Base-by-base conservation (phyloP, 2,329 filamentous ascomycete species). In the Botrytis byssoidea region DNA sequence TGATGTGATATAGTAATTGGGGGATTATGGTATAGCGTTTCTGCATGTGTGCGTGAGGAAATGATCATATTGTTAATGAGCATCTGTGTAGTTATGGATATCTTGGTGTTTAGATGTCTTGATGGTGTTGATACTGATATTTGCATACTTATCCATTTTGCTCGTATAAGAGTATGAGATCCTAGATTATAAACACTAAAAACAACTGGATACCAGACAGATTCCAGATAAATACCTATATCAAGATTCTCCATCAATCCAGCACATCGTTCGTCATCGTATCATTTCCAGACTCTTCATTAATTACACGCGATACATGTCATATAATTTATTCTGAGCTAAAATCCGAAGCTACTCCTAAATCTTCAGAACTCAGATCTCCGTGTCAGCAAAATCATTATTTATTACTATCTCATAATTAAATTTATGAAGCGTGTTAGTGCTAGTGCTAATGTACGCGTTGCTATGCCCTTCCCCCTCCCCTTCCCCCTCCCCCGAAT, bases 241-340 rank as follows among this genome's bases (percentile, higher is more conserved):
- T 37, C 37, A 37, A 37, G 37, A 37, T 37, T 37, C 6, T 37
- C 37, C 37, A 37, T 37, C 37, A 6, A 37, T 37, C 37, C 10
- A 37, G 1, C 37, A 37, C 9, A 37, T 37, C 9, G 37, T 37
- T 37, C 37, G 37, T 9, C 37, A 37, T 37, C 37, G 1, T 37
- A 37, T 37, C 2, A 40, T 55, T n/a, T 55, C 6, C 12, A 51
- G 25, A 14, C 25, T 14, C 14, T n/a, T 14, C 1, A 3, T 55
- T 16, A 7, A 14, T 1, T n/a, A 0, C 9, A 14, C 25, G 10
- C 12, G 3, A 7, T 6, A n/a, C 4, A 55, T 12, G 7, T 59
- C 7, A 32, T 12, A 14, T 59, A 3, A 32, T 2, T 20, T 35
- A 32, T 59, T 22, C 32, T 12, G 8, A 35, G 9, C 9, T 8